phyloP scores from a whole-genome alignment of 208 protist genomes.

The Balamuthia mandrillaris region DNA sequence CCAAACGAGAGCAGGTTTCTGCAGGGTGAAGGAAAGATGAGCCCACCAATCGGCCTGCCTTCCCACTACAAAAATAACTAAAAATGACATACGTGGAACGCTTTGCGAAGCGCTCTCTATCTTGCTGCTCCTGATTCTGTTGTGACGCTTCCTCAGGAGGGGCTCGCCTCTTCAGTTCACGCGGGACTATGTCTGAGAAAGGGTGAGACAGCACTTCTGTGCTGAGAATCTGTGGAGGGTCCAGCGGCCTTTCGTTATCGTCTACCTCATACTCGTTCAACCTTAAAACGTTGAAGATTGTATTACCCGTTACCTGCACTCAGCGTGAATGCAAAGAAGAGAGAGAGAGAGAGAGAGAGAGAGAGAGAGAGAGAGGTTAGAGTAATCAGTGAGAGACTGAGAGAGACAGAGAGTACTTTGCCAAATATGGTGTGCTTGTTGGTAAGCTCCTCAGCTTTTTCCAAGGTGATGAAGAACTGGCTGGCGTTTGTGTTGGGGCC shows the following conservation, averaged over 20 bases:
- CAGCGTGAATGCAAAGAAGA: not conserved
- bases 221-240: constrained; percentile 63
- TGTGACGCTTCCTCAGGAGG: not conserved
- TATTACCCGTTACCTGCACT: constrained; percentile 64
- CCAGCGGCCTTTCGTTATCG: constrained; percentile 62
- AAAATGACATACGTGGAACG: not conserved
- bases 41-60: not conserved
- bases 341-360: not conserved
- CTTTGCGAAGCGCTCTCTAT: not conserved
- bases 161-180: constrained; percentile 1
- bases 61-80: not conserved
- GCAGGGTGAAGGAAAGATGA: not conserved
- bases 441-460: constrained; percentile 53
- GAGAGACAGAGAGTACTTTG: constrained; percentile 36
- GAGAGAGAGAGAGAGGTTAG: not conserved
- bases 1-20: not conserved
- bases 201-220: constrained; percentile 65
- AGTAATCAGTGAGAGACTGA: not conserved
- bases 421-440: constrained; percentile 76
- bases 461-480: constrained; percentile 79
- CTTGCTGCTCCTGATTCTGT: not conserved
- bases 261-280: constrained; percentile 64
- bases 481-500: constrained; percentile 60
- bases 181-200: constrained; percentile 68
- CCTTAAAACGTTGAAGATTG: constrained; percentile 69